phyloP scores from a whole-genome alignment of 2,329 filamentous ascomycete genomes.

The Phyllosticta paracitricarpa region DNA sequence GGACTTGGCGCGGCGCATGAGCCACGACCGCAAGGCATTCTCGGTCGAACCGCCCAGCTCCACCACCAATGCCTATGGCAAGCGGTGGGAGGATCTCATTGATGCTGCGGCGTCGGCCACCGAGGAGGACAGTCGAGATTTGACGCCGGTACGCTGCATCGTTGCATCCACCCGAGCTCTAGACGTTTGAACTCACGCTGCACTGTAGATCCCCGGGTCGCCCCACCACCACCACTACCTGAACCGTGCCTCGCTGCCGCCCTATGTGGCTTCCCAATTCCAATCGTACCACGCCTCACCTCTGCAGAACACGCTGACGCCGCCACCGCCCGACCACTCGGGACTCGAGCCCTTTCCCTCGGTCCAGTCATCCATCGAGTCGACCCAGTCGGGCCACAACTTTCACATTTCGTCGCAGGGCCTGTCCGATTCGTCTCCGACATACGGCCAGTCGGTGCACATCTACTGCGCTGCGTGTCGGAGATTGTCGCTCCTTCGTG shows the following conservation, averaged over 20 bases:
- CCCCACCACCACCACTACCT: conserved; percentile 42
- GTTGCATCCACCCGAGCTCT: background rate
- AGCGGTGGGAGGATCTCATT: conserved; percentile 93
- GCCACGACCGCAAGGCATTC: conserved; percentile 68
- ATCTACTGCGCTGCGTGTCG: conserved; percentile 90
- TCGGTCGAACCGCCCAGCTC: conserved; percentile 76
- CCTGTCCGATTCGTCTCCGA: conserved; percentile 51
- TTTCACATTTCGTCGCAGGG: conserved; percentile 47
- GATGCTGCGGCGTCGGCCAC: conserved; percentile 89
- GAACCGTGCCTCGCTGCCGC: conserved; percentile 52
- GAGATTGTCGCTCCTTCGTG: conserved; percentile 62
- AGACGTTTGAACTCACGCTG: conserved; percentile 12
- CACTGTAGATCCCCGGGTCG: conserved; percentile 34
- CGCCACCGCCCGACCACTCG: conserved; percentile 46
- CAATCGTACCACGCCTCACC: conserved; percentile 78
- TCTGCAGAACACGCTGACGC: conserved; percentile 80
- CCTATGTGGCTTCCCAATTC: conserved; percentile 41
- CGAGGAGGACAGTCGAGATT: conserved; percentile 79
- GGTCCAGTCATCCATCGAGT: conserved; percentile 68
- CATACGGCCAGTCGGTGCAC: conserved; percentile 47
- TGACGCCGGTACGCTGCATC: conserved; percentile 63
- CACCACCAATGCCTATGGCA: conserved; percentile 57
- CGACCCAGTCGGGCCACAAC: conserved; percentile 59
- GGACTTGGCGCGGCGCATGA: conserved; percentile 61
- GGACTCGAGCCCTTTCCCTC: conserved; percentile 69